Evolutionary conservation across 2,329 filamentous ascomycete species (phyloP), one percentile per base, ranked within the genome.

Genomic region (Sporothrix schenckii): DNA sequence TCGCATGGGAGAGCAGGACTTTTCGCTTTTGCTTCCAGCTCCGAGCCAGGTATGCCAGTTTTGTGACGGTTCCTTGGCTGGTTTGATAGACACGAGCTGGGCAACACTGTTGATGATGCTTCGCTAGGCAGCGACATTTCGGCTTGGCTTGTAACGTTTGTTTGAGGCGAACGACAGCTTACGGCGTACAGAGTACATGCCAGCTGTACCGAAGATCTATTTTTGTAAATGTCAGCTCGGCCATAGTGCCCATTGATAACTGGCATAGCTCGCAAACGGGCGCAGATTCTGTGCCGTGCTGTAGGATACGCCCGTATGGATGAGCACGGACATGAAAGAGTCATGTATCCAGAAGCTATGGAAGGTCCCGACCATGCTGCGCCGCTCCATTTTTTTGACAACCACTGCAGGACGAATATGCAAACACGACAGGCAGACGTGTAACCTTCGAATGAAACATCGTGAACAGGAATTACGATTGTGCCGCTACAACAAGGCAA

Each of bases 21-120:
- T 65, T 50, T 34, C 9, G 7, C 50, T 65, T 65, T 65, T 65
- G 39, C 58, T 63, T 44, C 58, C 58, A 47, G 16, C 58, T 44
- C 58, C 58, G 58, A 47, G 3, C 58, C 58, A 14, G 10, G 3
- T 47, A 9, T 30, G 52, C 11, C 4, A 11, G 11, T 41, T 10
- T 21, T 13, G 13, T 13, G 19, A 10, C 47, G n/a, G 41, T n/a
- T 5, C 24, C 27, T 14, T 61, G 49, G 19, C 14, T 27, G 21
- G n/a, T 4, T 24, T 50, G 27, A 34, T 50, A 34, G 49, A 9
- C 56, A 21, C 39, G 9, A 16, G 9, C 21, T 49, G 41, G 19
- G 5, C 21, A 27, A 49, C n/a, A 7, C 7, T 21, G 41, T 50
- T 34, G 61, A 16, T 50, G 41, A 65, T 2, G 34, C 39, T 24